phyloP scores from a whole-genome alignment of 202 grass and related monocot genomes.

The Eragrostis tef region DNA sequence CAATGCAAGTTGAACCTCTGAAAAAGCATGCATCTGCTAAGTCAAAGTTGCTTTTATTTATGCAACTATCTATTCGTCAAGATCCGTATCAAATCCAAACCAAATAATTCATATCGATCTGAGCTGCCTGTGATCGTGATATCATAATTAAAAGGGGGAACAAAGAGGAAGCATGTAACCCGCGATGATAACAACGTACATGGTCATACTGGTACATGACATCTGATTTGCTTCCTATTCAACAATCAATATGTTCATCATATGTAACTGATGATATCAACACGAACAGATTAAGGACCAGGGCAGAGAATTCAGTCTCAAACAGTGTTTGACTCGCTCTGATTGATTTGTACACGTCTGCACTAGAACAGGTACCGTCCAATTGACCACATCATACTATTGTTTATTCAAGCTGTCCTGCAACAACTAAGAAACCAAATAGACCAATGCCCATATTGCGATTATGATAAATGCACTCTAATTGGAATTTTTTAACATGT shows the following conservation, averaged over 20 bases:
- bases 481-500: conserved; percentile 25
- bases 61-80: conserved; percentile 10
- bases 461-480: background rate
- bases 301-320: conserved; percentile 35
- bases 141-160: background rate
- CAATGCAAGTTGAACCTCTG: conserved; percentile 37
- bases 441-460: background rate
- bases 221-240: too few species aligned
- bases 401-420: conserved; percentile 29
- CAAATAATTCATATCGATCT: conserved; percentile 19
- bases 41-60: conserved; percentile 22
- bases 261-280: conserved; percentile 9
- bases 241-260: too few species aligned
- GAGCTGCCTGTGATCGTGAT: conserved; percentile 7
- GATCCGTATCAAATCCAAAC: conserved; percentile 9
- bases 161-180: background rate
- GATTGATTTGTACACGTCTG: conserved; percentile 29
- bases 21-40: conserved; percentile 8
- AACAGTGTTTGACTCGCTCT: conserved; percentile 42
- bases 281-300: conserved; percentile 6
- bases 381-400: conserved; percentile 11
- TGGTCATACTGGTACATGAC: too few species aligned
- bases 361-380: conserved; percentile 32
- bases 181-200: conserved; percentile 3
- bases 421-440: conserved; percentile 32